Evolutionary conservation across 2,329 filamentous ascomycete genomes (phyloP).

Genomic region (Colletotrichum sp.): DNA sequence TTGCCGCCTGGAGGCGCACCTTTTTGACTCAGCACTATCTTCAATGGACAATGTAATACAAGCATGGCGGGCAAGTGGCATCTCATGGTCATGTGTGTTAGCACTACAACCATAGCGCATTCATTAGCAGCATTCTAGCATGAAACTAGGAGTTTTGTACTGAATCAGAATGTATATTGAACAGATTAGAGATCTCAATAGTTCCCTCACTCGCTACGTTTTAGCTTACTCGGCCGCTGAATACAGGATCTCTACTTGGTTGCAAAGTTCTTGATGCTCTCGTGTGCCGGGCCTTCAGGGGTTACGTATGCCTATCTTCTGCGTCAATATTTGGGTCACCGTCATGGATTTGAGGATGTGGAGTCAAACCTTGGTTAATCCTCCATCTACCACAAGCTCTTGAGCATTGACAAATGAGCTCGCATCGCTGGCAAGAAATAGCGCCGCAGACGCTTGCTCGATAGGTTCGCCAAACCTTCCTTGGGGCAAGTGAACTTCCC

Average conservation of each 20-base stretch:
- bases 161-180: neutral
- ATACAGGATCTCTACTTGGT: neutral
- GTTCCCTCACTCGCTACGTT: accelerated
- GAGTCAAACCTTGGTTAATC: slow-evolving; percentile 64
- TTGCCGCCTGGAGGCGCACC: too few relatives aligned
- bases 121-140: neutral
- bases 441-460: slow-evolving; percentile 76
- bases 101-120: neutral
- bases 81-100: neutral
- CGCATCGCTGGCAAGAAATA: slow-evolving; percentile 78
- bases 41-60: neutral
- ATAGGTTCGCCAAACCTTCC: slow-evolving; percentile 80
- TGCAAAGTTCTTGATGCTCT: neutral
- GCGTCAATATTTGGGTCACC: too few relatives aligned
- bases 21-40: neutral
- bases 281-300: slow-evolving; percentile 20
- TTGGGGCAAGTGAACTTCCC: slow-evolving; percentile 77
- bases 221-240: neutral
- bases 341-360: neutral
- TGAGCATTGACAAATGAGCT: slow-evolving; percentile 77
- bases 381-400: slow-evolving; percentile 76
- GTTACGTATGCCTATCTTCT: slow-evolving; percentile 28
- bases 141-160: neutral
- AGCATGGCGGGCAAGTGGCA: neutral
- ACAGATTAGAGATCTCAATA: neutral